A percentile compares a stretch with the other conserved stretches of the same genome.
These are phyloP conservation scores for Talaromyces rugulosus DNA, from an alignment of 2,329 filamentous ascomycete genomes.

Conservation along the genomic window DNA sequence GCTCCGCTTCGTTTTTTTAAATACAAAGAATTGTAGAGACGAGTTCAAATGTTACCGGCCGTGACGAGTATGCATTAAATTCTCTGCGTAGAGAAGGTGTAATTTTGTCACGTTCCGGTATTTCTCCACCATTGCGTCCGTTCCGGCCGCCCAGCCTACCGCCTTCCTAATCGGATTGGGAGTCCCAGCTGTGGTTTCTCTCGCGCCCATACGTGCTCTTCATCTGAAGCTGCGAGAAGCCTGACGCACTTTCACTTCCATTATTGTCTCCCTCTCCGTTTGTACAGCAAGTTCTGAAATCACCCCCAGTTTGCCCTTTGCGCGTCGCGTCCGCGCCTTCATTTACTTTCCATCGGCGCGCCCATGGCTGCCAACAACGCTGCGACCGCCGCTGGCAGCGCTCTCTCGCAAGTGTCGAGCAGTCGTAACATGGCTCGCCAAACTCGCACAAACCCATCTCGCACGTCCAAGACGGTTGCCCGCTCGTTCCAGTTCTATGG, in stretches of 20 bases:
- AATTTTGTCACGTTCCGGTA: not conserved
- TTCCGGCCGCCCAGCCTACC: slow-evolving; percentile 1
- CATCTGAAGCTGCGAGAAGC: not conserved
- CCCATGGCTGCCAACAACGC: slow-evolving; percentile 22
- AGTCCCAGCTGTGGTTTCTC: not conserved
- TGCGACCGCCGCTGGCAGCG: slow-evolving; percentile 21
- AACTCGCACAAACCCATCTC: slow-evolving; percentile 47
- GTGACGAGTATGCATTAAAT: not conserved
- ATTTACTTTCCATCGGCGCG: not conserved
- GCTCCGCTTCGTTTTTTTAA: not conserved
- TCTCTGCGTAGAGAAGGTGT: not conserved
- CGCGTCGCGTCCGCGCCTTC: not conserved
- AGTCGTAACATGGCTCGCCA: slow-evolving; percentile 39
- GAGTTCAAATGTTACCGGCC: not conserved
- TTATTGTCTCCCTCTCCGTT: not conserved
- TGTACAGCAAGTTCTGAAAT: not conserved
- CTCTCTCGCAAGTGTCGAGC: slow-evolving; percentile 25
- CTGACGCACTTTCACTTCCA: not conserved
- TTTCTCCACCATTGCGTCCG: not conserved
- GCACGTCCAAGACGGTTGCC: slow-evolving; percentile 43
- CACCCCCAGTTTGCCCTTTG: not conserved
- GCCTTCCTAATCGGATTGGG: slow-evolving; percentile 1
- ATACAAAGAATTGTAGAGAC: not conserved
- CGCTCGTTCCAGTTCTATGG: slow-evolving; percentile 38
- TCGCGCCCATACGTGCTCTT: not conserved